Conservation (phyloP, 2,329 filamentous ascomycete species). For the Alternaria alternata region DNA sequence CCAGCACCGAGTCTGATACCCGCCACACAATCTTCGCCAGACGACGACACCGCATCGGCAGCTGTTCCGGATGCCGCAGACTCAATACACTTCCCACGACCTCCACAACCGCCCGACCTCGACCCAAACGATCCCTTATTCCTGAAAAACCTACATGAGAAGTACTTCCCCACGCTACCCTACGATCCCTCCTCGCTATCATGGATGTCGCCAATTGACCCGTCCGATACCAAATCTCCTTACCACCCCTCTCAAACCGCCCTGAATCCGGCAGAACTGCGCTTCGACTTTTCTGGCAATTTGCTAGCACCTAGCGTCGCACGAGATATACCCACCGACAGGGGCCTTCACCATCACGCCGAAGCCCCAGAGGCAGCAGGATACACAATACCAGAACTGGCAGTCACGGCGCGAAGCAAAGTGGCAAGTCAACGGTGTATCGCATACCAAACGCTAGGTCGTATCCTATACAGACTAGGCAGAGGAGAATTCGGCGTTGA, state of each 20-base stretch:
- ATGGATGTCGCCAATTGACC: slow-evolving; percentile 81
- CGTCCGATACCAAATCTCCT: slow-evolving; percentile 70
- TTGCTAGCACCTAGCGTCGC: slow-evolving; percentile 80
- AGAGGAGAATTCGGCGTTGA: slow-evolving; percentile 72
- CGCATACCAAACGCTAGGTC: slow-evolving; percentile 88
- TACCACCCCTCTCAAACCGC: slow-evolving; percentile 81
- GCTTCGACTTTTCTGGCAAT: slow-evolving; percentile 86
- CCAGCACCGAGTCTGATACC: slow-evolving; percentile 4
- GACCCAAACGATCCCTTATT: slow-evolving; percentile 86
- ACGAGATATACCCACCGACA: slow-evolving; percentile 75
- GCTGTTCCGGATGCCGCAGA: slow-evolving; percentile 60
- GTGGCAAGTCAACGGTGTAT: slow-evolving; percentile 89
- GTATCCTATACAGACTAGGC: slow-evolving; percentile 84
- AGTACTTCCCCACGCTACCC: slow-evolving; percentile 91
- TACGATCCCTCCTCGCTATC: slow-evolving; percentile 85
- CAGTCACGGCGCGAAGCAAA: slow-evolving; percentile 78
- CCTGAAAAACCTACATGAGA: slow-evolving; percentile 81
- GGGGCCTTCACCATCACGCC: slow-evolving; percentile 92
- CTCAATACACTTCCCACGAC: slow-evolving; percentile 68
- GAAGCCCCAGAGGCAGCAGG: slow-evolving; percentile 92
- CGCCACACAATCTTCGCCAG: neutral
- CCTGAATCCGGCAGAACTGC: slow-evolving; percentile 77
- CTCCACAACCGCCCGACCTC: slow-evolving; percentile 70
- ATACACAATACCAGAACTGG: slow-evolving; percentile 89
- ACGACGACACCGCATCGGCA: slow-evolving; percentile 52